Evolutionary conservation across 1,139 yeast genomes (phyloP).

Genomic region (Zygosaccharomyces sapae): DNA sequence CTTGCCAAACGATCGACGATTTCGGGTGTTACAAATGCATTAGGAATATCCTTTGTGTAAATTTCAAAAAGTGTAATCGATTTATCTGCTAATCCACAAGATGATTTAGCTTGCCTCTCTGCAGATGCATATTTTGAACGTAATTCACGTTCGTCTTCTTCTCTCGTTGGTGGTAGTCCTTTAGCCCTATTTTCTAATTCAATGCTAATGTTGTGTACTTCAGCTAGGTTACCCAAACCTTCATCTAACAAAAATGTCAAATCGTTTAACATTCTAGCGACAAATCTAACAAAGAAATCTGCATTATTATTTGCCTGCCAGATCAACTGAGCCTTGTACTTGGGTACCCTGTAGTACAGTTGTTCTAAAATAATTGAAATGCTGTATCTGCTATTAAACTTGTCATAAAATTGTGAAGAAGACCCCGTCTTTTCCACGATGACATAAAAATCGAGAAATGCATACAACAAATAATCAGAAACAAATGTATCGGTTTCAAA

Average conservation of each 20-base stretch:
- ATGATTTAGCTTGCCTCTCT: conserved; percentile 75
- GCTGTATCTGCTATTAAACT: conserved; percentile 84
- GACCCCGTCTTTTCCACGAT: conserved; percentile 96
- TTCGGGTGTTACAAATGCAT: conserved; percentile 81
- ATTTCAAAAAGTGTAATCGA: conserved; percentile 74
- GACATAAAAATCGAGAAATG: conserved; percentile 83
- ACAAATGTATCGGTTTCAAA: conserved; percentile 64
- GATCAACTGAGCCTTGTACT: conserved; percentile 63
- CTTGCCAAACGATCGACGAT: conserved; percentile 91
- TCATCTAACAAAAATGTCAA: conserved; percentile 90
- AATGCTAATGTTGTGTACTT: conserved; percentile 69
- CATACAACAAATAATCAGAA: conserved; percentile 64
- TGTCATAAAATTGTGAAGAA: conserved; percentile 91
- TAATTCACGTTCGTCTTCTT: conserved; percentile 58
- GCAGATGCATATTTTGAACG: conserved; percentile 52
- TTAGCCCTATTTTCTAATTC: conserved; percentile 44
- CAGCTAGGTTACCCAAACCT: conserved; percentile 71
- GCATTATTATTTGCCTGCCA: conserved; percentile 62
- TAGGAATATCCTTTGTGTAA: conserved; percentile 82
- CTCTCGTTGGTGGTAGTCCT: conserved; percentile 45
- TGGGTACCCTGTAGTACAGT: conserved; percentile 65
- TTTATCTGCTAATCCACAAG: conserved; percentile 78
- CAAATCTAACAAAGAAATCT: conserved; percentile 83
- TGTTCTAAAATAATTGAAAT: conserved; percentile 79
- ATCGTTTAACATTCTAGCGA: conserved; percentile 93